phyloP scores from a whole-genome alignment of 2,329 filamentous ascomycete species.

The Venturia carpophila region DNA sequence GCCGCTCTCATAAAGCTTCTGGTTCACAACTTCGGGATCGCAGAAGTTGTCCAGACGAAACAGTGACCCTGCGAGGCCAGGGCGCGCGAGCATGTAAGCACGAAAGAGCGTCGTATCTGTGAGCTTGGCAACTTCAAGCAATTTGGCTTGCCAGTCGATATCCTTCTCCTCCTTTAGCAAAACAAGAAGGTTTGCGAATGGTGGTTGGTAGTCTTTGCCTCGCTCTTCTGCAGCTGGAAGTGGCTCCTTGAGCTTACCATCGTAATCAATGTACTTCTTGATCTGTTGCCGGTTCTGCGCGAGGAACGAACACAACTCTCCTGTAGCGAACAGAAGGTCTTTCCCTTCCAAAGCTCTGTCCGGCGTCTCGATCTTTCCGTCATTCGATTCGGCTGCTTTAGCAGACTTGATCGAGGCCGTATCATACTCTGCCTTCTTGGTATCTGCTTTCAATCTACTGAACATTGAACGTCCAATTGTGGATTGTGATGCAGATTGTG shows the following conservation, averaged over 20 bases:
- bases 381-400: slow-evolving; percentile 47
- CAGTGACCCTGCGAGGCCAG: slow-evolving; percentile 74
- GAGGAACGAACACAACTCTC: slow-evolving; percentile 78
- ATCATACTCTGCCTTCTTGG: slow-evolving; percentile 42
- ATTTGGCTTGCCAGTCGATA: slow-evolving; percentile 58
- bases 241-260: slow-evolving; percentile 51
- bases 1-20: slow-evolving; percentile 79
- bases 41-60: slow-evolving; percentile 97
- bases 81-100: slow-evolving; percentile 87
- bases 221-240: slow-evolving; percentile 41
- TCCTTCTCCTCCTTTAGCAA: slow-evolving; percentile 30
- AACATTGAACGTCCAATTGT: slow-evolving; percentile 37
- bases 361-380: slow-evolving; percentile 46
- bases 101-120: slow-evolving; percentile 94
- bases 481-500: slow-evolving; percentile 23
- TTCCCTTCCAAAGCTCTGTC: slow-evolving; percentile 61
- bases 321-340: slow-evolving; percentile 72
- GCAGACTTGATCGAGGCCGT: slow-evolving; percentile 53
- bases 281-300: slow-evolving; percentile 69
- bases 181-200: slow-evolving; percentile 38
- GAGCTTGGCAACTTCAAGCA: slow-evolving; percentile 69
- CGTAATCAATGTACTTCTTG: slow-evolving; percentile 51
- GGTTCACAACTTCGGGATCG: slow-evolving; percentile 89
- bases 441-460: slow-evolving; percentile 39
- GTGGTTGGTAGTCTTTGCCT: slow-evolving; percentile 32